These are phyloP conservation scores for Pythium rishiriense DNA, from an alignment of 352 stramenopile species.

Conservation along the genomic window DNA sequence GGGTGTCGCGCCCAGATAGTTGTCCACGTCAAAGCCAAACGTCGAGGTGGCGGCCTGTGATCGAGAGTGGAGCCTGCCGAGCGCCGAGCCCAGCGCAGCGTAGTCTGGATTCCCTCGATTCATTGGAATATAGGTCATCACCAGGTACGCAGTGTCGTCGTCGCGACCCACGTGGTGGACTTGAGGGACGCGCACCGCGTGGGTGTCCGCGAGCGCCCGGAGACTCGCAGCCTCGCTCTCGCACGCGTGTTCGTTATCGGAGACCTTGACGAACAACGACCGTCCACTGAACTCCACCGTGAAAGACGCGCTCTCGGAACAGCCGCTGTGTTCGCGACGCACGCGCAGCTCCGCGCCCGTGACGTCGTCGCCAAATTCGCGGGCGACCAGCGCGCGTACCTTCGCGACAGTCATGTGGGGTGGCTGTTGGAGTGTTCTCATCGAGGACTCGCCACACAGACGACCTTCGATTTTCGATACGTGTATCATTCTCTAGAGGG, in stretches of 20 bases:
- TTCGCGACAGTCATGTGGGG: not conserved
- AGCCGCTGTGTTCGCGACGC: conserved; percentile 21
- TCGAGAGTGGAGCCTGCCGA: conserved; percentile 10
- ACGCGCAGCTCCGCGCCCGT: not conserved
- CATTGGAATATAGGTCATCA: conserved; percentile 17
- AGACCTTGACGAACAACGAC: conserved; percentile 23
- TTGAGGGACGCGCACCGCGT: conserved; percentile 6
- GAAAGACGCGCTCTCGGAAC: conserved; percentile 19
- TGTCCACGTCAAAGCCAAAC: conserved; percentile 25
- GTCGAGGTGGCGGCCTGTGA: not conserved
- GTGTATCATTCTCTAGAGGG: too few species aligned
- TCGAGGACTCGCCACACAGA: too few species aligned
- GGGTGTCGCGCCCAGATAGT: conserved; percentile 18
- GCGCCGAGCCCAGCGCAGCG: conserved; percentile 6
- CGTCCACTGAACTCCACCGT: not conserved
- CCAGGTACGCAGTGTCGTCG: conserved; percentile 14
- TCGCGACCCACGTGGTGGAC: conserved; percentile 1
- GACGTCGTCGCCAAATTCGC: not conserved
- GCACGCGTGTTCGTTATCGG: conserved; percentile 4
- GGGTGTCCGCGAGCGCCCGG: not conserved
- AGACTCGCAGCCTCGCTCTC: conserved; percentile 13
- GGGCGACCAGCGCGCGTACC: conserved; percentile 10
- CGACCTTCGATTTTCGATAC: too few species aligned
- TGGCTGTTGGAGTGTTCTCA: too few species aligned
- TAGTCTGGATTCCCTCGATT: not conserved